Percentiles rank a stretch among this genome's conserved stretches.
phyloP scores from a whole-genome alignment of 2,329 filamentous ascomycete genomes.

The Apiospora saccharicola region DNA sequence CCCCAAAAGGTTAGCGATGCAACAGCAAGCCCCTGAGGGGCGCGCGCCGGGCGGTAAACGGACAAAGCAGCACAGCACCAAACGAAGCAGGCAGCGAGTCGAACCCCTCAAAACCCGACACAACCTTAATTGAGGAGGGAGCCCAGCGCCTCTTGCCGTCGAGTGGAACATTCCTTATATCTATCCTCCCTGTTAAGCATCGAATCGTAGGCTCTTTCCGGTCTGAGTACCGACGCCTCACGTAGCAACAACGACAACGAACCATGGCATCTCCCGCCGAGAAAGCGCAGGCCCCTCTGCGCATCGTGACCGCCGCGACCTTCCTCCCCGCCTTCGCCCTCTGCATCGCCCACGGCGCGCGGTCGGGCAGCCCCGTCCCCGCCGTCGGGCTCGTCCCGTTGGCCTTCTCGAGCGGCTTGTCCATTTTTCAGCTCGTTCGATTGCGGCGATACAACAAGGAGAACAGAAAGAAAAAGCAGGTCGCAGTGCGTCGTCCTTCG shows the following conservation, averaged over 20 bases:
- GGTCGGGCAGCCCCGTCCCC: slow-evolving; percentile 45
- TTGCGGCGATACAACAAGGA: neutral
- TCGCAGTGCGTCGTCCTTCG: slow-evolving; percentile 27
- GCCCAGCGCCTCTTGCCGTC: neutral
- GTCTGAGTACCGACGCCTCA: neutral
- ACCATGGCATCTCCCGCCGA: slow-evolving; percentile 23
- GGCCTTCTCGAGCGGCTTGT: slow-evolving; percentile 43
- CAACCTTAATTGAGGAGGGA: neutral
- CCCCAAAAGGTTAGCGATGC: slow-evolving; percentile 9
- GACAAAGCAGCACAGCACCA: neutral
- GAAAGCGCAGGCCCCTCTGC: slow-evolving; percentile 33
- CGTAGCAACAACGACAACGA: slow-evolving; percentile 29
- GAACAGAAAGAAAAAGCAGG: slow-evolving; percentile 8
- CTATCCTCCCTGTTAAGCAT: neutral
- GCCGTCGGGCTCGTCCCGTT: slow-evolving; percentile 50
- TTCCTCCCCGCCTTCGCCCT: slow-evolving; percentile 51
- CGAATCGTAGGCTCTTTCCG: neutral
- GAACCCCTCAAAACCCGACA: neutral
- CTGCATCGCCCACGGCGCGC: slow-evolving; percentile 47
- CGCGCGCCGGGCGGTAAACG: neutral
- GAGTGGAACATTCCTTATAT: too few species aligned
- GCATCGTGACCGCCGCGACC: slow-evolving; percentile 44
- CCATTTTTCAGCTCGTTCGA: slow-evolving; percentile 37
- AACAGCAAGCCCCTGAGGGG: neutral
- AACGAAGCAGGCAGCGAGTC: neutral